phyloP scores from a whole-genome alignment of 805 yeast genomes.

The Yarrowia hollandica region DNA sequence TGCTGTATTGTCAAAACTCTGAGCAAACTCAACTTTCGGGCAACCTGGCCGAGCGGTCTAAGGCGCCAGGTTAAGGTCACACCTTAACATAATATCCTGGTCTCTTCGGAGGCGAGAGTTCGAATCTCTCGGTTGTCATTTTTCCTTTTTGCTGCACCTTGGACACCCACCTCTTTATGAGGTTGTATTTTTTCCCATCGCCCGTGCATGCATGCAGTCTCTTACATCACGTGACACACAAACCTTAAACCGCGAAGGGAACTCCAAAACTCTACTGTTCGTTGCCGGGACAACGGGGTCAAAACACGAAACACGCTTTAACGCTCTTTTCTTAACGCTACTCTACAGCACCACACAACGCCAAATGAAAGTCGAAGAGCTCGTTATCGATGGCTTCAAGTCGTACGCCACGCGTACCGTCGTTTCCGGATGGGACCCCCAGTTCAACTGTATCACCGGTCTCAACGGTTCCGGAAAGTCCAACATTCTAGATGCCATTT shows the following conservation, averaged over 20 bases:
- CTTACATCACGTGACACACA: too few relatives aligned
- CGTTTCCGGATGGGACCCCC: conserved; percentile 91
- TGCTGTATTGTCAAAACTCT: not conserved
- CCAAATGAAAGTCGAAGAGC: conserved; percentile 87
- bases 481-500: conserved; percentile 92
- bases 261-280: not conserved
- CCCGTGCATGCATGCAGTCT: too few relatives aligned
- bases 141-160: not conserved
- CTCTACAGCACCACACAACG: not conserved
- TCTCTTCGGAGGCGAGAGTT: conserved; percentile 29
- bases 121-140: conserved; percentile 28
- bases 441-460: conserved; percentile 97
- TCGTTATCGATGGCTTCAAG: conserved; percentile 95
- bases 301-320: conserved; percentile 28
- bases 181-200: not conserved
- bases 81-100: conserved; percentile 25
- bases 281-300: conserved; percentile 18
- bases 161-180: not conserved
- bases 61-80: conserved; percentile 30
- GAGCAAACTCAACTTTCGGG: not conserved
- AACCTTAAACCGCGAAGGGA: too few relatives aligned
- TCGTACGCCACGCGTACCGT: conserved; percentile 97
- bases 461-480: conserved; percentile 97
- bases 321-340: not conserved
- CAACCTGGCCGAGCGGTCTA: conserved; percentile 31